Evolutionary conservation across 495 filamentous ascomycete species (phyloP).

Genomic region (Hypoxylon lienhwacheense): DNA sequence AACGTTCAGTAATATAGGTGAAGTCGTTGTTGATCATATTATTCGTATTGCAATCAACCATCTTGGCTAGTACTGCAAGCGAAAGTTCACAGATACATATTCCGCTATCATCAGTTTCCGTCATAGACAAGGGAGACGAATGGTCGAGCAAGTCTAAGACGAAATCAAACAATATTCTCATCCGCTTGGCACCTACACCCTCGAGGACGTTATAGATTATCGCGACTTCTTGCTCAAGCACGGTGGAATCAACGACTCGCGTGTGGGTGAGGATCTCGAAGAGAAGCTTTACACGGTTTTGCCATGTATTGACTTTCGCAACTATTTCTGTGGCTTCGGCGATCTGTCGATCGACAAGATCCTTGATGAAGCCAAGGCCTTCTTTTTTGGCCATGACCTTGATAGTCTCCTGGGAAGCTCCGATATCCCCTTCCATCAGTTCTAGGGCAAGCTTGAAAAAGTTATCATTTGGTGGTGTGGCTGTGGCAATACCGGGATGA

Average conservation of each 20-base stretch:
- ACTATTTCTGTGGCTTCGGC: conserved; percentile 2
- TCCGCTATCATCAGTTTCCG: conserved; percentile 5
- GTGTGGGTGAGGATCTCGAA: conserved; percentile 40
- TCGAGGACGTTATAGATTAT: conserved; percentile 39
- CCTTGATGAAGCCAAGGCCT: conserved; percentile 41
- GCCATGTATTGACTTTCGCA: conserved; percentile 26
- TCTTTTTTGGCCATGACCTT: conserved; percentile 39
- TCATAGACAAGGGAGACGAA: conserved; percentile 7
- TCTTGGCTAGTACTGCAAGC: conserved; percentile 34
- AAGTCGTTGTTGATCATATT: conserved; percentile 40
- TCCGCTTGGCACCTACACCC: conserved; percentile 36
- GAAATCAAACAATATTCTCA: conserved; percentile 37
- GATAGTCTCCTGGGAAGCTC: conserved; percentile 40
- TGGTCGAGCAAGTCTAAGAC: conserved; percentile 17
- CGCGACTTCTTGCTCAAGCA: conserved; percentile 41
- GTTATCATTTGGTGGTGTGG: conserved; percentile 3
- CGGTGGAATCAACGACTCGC: conserved; percentile 36
- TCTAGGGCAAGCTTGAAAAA: conserved; percentile 42
- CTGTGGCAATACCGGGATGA: background rate
- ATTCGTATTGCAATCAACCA: conserved; percentile 42
- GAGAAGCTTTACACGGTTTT: conserved; percentile 31
- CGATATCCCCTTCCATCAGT: conserved; percentile 41
- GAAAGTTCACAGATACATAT: conserved; percentile 33
- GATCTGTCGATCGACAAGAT: conserved; percentile 38
- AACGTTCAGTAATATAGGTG: conserved; percentile 8